phyloP scores from a whole-genome alignment of 352 stramenopile species.

The Pythium dissimile region DNA sequence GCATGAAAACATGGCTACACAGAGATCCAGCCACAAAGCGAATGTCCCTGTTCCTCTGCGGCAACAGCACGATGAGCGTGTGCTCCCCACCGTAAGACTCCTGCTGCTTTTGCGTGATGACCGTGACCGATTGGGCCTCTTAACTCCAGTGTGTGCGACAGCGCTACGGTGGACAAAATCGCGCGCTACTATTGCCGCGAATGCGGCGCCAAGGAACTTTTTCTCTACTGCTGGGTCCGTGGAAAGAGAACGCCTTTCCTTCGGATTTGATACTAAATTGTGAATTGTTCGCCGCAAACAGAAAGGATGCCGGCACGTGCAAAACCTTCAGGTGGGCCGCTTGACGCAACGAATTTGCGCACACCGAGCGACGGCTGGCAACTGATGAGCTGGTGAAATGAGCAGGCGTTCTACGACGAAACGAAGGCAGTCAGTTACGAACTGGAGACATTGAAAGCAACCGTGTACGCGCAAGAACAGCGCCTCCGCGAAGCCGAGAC shows the following conservation, averaged over 20 bases:
- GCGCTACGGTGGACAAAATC: conserved; percentile 30
- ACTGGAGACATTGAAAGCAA: conserved; percentile 50
- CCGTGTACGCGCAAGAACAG: conserved; percentile 62
- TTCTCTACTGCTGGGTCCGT: conserved; percentile 62
- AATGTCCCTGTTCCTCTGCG: no score
- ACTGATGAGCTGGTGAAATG: neutral
- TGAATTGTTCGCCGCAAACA: conserved; percentile 11
- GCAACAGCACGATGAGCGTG: no score
- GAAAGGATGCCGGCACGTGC: conserved; percentile 72
- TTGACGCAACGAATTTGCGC: no score
- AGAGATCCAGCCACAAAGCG: no score
- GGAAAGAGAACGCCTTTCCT: neutral
- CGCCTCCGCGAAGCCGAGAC: conserved; percentile 41
- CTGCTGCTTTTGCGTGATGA: no score
- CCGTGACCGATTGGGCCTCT: no score
- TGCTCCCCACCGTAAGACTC: no score
- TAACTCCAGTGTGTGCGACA: no score
- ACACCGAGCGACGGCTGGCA: no score
- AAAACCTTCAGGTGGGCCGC: conserved; percentile 46
- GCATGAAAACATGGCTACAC: no score
- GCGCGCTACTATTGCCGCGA: conserved; percentile 55
- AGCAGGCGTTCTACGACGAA: conserved; percentile 58
- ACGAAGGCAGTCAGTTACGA: conserved; percentile 47
- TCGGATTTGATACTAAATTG: no score
- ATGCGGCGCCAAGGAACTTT: conserved; percentile 59